Conservation (phyloP, 768 basidiomycete genomes). For the Mycena galericulata region DNA sequence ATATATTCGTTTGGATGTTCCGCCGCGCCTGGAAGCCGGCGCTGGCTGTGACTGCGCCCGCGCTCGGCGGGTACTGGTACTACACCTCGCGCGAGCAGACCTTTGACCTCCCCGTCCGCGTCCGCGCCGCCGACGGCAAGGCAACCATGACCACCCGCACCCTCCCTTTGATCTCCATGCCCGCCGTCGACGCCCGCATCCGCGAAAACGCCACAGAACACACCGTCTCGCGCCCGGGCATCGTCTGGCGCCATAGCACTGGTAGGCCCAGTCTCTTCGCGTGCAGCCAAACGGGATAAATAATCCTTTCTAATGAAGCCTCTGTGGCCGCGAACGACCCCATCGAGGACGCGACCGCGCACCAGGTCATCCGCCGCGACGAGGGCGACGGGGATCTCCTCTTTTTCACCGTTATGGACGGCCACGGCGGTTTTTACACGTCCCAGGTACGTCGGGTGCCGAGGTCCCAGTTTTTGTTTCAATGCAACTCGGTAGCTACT, state of each 20-base stretch:
- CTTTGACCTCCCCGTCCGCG: conserved; percentile 70
- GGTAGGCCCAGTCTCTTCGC: not conserved
- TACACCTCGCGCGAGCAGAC: conserved; percentile 60
- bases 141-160: conserved; percentile 63
- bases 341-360: conserved; percentile 89
- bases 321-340: conserved; percentile 88
- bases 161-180: conserved; percentile 67
- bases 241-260: conserved; percentile 82
- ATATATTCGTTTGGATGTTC: conserved; percentile 70
- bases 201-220: conserved; percentile 63
- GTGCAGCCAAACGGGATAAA: not conserved
- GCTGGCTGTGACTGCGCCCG: conserved; percentile 66
- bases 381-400: conserved; percentile 79
- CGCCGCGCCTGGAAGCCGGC: conserved; percentile 75
- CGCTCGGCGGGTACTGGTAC: conserved; percentile 66
- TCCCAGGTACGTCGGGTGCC: conserved; percentile 56
- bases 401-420: conserved; percentile 93
- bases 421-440: conserved; percentile 88
- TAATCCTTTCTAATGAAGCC: conserved; percentile 47
- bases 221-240: conserved; percentile 60
- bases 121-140: conserved; percentile 70
- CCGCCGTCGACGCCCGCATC: conserved; percentile 68
- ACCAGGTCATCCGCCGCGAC: conserved; percentile 75
- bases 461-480: not conserved
- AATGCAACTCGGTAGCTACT: conserved; percentile 58